Evolutionary conservation across 2,329 filamentous ascomycete genomes (phyloP), one percentile per base, ranked within the genome.

Genomic region (Alternaria atra): DNA sequence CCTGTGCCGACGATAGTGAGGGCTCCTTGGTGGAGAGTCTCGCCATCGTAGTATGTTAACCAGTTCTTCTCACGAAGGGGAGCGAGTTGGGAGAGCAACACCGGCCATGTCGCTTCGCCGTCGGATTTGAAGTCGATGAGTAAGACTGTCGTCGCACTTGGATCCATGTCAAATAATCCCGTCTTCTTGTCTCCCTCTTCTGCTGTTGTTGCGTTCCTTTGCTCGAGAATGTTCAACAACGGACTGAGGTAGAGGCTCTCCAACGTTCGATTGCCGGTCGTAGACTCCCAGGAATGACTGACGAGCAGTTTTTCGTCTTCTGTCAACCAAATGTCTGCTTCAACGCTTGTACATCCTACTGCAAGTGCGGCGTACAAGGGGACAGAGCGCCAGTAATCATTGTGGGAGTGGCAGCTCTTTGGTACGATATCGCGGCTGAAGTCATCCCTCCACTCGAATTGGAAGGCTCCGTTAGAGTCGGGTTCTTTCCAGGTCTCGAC

Each of bases 1-100:
- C 91, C 90, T 1, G 89, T 91, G 1, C 85, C 89, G 2, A 93
- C 88, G 2, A 92, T 85, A 0, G 90, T 92, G 35, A 93, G 77
- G 1, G 88, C 87, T 1, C 89, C 81, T 23, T 79, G 72, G 37
- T 85, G 74, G 2, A 90, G 72, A 15, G 79, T 72, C 15, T 51
- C 82, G 50, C 87, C 81, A 25, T 86, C 79, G 53, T 85, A 83
- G 60, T 78, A 77, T 27, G 77, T 82, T 3, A 83, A 73, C 62
- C 79, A 91, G n/a, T 84, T 84, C 40, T 80, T 81, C 40, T 85
- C 78, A 4, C 88, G 82, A 6, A 92, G 80, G 2, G 88, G 85
- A 56, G 86, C 79, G 0, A 92, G 81, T 57, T 89, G 84, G 32
- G 80, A 71, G 15, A 86, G 65, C 0, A 90, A 83, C 48, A 83